Percentiles rank a stretch among this genome's conserved stretches.
These are phyloP conservation scores for Hymenoscyphus fructigenus DNA, from an alignment of 2,329 filamentous ascomycete species.

Conservation along the genomic window DNA sequence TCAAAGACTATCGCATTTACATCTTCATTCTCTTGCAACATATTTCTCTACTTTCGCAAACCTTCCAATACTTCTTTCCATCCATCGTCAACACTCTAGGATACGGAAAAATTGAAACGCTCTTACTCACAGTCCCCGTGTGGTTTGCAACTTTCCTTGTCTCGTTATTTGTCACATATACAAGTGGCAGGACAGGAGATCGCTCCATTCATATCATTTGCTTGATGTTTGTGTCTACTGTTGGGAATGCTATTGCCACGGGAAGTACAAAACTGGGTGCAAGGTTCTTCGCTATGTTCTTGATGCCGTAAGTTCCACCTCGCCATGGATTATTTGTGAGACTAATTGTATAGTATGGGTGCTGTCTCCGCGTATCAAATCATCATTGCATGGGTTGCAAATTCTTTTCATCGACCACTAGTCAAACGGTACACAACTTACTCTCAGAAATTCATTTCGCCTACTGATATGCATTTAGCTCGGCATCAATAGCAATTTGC, in stretches of 20 bases:
- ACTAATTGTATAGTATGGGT: slow-evolving; percentile 40
- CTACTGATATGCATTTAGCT: not conserved
- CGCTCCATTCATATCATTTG: slow-evolving; percentile 56
- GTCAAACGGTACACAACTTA: slow-evolving; percentile 19
- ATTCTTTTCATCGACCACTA: slow-evolving; percentile 21
- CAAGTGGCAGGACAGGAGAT: slow-evolving; percentile 53
- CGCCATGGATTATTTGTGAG: not conserved
- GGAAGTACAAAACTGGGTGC: slow-evolving; percentile 49
- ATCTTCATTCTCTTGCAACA: slow-evolving; percentile 56
- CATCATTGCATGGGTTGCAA: slow-evolving; percentile 28
- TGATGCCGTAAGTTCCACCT: slow-evolving; percentile 45
- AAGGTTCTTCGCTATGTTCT: slow-evolving; percentile 62
- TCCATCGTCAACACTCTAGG: slow-evolving; percentile 61
- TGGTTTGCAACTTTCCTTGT: slow-evolving; percentile 57
- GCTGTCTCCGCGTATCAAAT: slow-evolving; percentile 50
- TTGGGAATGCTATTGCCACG: slow-evolving; percentile 57
- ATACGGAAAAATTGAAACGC: slow-evolving; percentile 52
- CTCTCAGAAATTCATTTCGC: not conserved
- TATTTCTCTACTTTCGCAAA: slow-evolving; percentile 50
- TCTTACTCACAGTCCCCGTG: slow-evolving; percentile 57
- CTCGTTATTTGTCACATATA: slow-evolving; percentile 54
- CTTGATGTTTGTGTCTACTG: slow-evolving; percentile 51
- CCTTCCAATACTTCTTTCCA: slow-evolving; percentile 66
- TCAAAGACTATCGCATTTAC: slow-evolving; percentile 49
- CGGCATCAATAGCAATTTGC: slow-evolving; percentile 26